Evolutionary conservation across 1,139 yeast genomes (phyloP).

Genomic region (Sporopachydermia cereana): DNA sequence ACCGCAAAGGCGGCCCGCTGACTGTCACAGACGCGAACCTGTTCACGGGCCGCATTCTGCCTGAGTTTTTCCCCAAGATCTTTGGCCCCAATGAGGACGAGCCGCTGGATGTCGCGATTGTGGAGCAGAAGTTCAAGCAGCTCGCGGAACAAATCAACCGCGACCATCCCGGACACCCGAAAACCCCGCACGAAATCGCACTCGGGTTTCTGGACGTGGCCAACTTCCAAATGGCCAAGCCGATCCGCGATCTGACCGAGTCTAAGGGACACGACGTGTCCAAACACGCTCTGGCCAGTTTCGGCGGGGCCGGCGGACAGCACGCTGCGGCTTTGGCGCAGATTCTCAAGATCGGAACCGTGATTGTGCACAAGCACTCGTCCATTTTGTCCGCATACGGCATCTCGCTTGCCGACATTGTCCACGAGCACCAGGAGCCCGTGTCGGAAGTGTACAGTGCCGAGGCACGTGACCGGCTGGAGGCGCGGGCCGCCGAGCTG

Average conservation of each 20-base stretch:
- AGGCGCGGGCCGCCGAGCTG: slow-evolving; percentile 11
- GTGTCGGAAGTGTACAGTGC: slow-evolving; percentile 9
- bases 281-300: slow-evolving; percentile 14
- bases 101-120: slow-evolving; percentile 18
- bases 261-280: slow-evolving; percentile 13
- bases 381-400: slow-evolving; percentile 19
- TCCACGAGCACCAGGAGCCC: slow-evolving; percentile 34
- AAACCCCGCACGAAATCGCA: slow-evolving; percentile 17
- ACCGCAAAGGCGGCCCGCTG: slow-evolving; percentile 23
- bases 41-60: slow-evolving; percentile 22
- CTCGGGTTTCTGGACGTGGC: slow-evolving; percentile 17
- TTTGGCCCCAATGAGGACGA: slow-evolving; percentile 23
- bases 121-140: slow-evolving; percentile 17
- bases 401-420: slow-evolving; percentile 18
- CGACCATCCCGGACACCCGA: slow-evolving; percentile 9
- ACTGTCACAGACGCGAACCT: slow-evolving; percentile 25
- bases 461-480: slow-evolving; percentile 12
- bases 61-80: slow-evolving; percentile 23
- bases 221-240: slow-evolving; percentile 15
- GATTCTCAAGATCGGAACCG: slow-evolving; percentile 12
- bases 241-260: slow-evolving; percentile 16
- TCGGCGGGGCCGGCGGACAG: slow-evolving; percentile 20
- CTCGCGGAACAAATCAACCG: slow-evolving; percentile 19
- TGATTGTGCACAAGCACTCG: slow-evolving; percentile 18
- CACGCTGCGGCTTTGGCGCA: slow-evolving; percentile 13